A percentile compares a stretch with the other conserved stretches of the same genome.
Conservation (phyloP, 306 rosid species). For the Alnus rubra region DNA sequence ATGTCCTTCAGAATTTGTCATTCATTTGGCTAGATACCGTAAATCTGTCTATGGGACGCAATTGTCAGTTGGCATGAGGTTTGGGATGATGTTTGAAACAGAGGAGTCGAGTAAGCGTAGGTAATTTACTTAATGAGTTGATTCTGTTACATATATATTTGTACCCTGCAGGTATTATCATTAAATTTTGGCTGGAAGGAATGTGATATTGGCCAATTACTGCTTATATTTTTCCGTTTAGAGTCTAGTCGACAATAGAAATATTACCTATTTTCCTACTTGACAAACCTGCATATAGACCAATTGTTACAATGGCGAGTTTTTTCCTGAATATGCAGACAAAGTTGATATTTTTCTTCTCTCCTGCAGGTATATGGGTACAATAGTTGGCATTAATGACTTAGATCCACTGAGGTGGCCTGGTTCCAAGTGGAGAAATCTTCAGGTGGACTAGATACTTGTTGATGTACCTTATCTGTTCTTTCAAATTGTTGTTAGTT, state of each 20-base stretch:
- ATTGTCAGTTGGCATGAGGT: conserved; percentile 93
- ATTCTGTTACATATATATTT: background rate
- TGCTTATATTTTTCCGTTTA: background rate
- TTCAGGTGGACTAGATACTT: conserved; percentile 58
- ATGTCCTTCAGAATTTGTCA: conserved; percentile 93
- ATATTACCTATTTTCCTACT: background rate
- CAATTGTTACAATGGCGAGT: too few species aligned
- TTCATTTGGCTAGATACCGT: conserved; percentile 74
- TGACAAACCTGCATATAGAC: background rate
- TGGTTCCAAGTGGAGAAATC: conserved; percentile 94
- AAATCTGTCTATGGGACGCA: conserved; percentile 83
- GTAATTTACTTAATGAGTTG: conserved; percentile 43
- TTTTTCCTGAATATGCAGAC: background rate
- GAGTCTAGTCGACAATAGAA: background rate
- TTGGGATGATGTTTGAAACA: conserved; percentile 99
- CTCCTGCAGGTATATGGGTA: conserved; percentile 86
- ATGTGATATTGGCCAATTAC: background rate
- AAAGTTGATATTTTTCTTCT: conserved; percentile 17
- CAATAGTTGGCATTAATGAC: conserved; percentile 74
- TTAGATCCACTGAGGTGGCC: conserved; percentile 97
- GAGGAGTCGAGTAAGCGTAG: conserved; percentile 98
- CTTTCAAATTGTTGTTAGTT: background rate
- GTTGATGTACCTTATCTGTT: background rate
- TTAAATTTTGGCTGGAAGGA: background rate
- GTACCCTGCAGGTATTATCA: background rate